phyloP scores from a whole-genome alignment of 441 rosid species.

The Manihot esculenta region DNA sequence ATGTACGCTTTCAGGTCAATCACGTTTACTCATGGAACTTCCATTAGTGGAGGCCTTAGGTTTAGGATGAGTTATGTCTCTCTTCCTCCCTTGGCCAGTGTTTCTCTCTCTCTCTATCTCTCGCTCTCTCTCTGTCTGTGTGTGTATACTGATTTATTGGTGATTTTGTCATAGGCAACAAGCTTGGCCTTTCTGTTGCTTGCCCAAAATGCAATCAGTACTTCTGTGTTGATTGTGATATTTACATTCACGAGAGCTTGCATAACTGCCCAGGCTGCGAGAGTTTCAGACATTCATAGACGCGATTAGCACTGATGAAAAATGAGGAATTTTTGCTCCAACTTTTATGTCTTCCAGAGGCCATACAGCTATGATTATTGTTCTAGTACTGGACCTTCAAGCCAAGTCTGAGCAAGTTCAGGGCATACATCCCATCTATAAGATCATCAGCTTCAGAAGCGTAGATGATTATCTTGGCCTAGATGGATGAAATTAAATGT shows the following conservation, averaged over 20 bases:
- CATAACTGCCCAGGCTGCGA: conserved; percentile 97
- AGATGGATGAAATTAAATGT: background rate
- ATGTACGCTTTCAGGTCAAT: background rate
- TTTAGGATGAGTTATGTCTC: background rate
- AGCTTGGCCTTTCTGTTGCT: conserved; percentile 43
- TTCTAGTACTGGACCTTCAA: background rate
- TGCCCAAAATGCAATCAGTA: conserved; percentile 70
- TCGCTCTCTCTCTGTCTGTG: background rate
- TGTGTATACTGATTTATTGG: conserved; percentile 1
- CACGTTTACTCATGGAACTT: background rate
- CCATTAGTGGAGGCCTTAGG: background rate
- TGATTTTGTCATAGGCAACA: conserved; percentile 53
- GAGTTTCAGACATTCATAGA: conserved; percentile 41
- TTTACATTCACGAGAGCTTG: conserved; percentile 89
- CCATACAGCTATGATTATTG: background rate
- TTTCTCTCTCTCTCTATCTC: background rate
- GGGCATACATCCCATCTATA: background rate
- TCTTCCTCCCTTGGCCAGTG: background rate
- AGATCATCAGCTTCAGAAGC: background rate
- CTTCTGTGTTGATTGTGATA: conserved; percentile 93
- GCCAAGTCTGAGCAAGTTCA: background rate
- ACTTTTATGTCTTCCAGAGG: background rate
- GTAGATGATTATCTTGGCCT: background rate
- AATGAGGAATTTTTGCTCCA: background rate
- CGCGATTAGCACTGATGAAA: background rate